Evolutionary conservation across 2,329 filamentous ascomycete species (phyloP).

Genomic region (Curvularia sp.): DNA sequence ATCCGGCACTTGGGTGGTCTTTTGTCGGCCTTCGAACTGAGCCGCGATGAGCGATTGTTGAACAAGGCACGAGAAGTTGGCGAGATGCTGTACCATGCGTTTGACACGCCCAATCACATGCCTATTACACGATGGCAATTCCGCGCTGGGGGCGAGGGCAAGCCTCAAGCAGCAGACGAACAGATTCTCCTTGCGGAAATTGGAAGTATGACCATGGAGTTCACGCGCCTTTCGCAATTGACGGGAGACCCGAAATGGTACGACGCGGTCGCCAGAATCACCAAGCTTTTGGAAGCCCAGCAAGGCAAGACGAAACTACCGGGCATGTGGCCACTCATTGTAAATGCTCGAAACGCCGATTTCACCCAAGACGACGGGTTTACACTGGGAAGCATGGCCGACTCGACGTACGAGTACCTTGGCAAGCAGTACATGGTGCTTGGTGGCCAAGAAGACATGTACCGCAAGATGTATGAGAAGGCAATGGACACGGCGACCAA

Average conservation of each 20-base stretch:
- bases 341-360: constrained; percentile 52
- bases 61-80: constrained; percentile 81
- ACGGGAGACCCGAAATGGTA: constrained; percentile 57
- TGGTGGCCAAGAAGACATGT: constrained; percentile 55
- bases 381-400: constrained; percentile 49
- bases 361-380: constrained; percentile 52
- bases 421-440: constrained; percentile 51
- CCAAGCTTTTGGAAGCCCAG: constrained; percentile 52
- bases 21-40: constrained; percentile 85
- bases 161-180: constrained; percentile 51
- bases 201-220: constrained; percentile 58
- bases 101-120: constrained; percentile 95
- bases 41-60: constrained; percentile 74
- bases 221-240: constrained; percentile 56
- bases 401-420: constrained; percentile 52
- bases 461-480: constrained; percentile 65
- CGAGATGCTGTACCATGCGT: constrained; percentile 80
- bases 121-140: constrained; percentile 63
- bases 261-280: constrained; percentile 56
- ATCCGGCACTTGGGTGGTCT: constrained; percentile 89
- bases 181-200: constrained; percentile 57
- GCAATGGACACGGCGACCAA: constrained; percentile 53
- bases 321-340: constrained; percentile 58
- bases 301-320: constrained; percentile 55
- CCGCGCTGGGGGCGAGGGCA: constrained; percentile 48